Base-by-base conservation (phyloP, 257 asterid species). In the Penstemon davidsonii region DNA sequence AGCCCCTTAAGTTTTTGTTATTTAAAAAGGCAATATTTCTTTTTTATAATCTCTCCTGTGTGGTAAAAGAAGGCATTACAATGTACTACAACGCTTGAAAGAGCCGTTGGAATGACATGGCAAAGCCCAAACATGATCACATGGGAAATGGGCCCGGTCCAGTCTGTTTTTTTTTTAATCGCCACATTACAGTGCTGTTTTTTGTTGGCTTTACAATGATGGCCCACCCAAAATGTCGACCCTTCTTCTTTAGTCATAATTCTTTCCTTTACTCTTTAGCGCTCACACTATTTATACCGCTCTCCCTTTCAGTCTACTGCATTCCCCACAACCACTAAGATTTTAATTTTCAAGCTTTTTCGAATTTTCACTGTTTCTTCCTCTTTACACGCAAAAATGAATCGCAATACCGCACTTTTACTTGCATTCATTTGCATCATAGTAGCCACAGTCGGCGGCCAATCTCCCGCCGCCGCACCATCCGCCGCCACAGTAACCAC, bases 51-150 rank as follows among this genome's bases (percentile, higher is more conserved):
- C 33, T 25, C 33, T 1, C 33, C 33, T 25, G 33, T 25, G 33
- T 25, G 33, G 33, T 25, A 25, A 25, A 25, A 25, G 2, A 2
- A 25, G 33, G 33, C 33, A 25, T 2, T 25, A 25, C 3, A 25
- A 25, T 25, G 2, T 25, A 10, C 4, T 8, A 58, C 13, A 54
- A 63, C 62, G 76, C 74, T 68, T 52, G 69, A 80, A 64, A 71
- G 62, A 78, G 76, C 79, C 81, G 84, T 76, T 76, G 71, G 60
- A 0, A 5, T 76, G 83, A 84, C 77, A 85, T 83, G 87, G 84
- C 73, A 6, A 3, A 56, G 38, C 72, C 75, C 68, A 61, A 71
- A 65, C 71, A 77, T 4, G 39, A 55, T 78, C 87, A 85, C 88
- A 80, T 83, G 86, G 73, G 46, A 44, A 60, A 36, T 7, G 81